Evolutionary conservation across 2,329 filamentous ascomycete genomes (phyloP).

Genomic region (Ophiostoma piceae): DNA sequence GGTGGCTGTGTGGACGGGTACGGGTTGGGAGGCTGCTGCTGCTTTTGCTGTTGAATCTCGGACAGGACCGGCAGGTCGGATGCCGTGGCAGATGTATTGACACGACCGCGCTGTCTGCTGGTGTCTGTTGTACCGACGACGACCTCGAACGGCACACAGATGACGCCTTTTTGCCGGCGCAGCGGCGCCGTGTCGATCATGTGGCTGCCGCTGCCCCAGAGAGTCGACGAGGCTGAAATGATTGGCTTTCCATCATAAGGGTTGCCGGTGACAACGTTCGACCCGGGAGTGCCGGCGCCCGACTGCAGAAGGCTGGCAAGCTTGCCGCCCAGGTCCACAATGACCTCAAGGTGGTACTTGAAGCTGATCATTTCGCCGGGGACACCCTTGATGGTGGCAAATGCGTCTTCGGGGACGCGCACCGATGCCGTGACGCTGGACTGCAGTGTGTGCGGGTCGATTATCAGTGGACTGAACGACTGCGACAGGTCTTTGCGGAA

Average conservation of each 20-base stretch:
- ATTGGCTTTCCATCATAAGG: conserved; percentile 24
- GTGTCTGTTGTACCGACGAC: conserved; percentile 82
- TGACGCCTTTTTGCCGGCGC: conserved; percentile 84
- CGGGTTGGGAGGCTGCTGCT: conserved; percentile 28
- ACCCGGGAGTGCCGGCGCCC: conserved; percentile 40
- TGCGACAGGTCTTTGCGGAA: conserved; percentile 94
- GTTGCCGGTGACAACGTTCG: conserved; percentile 29
- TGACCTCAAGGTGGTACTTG: conserved; percentile 86
- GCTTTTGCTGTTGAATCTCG: conserved; percentile 25
- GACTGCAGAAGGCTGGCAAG: conserved; percentile 67
- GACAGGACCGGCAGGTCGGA: conserved; percentile 25
- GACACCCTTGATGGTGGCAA: conserved; percentile 84
- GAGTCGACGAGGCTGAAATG: conserved; percentile 24
- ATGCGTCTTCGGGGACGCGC: conserved; percentile 80
- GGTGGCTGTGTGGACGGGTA: conserved; percentile 20
- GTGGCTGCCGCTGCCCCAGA: conserved; percentile 32
- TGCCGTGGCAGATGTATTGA: neutral
- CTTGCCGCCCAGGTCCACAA: conserved; percentile 86
- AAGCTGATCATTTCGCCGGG: conserved; percentile 94
- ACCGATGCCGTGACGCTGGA: conserved; percentile 78
- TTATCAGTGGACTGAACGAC: conserved; percentile 78
- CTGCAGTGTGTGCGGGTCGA: conserved; percentile 73
- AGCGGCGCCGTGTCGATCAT: conserved; percentile 85
- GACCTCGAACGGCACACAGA: conserved; percentile 79
- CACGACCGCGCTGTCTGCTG: conserved; percentile 45